phyloP scores from a whole-genome alignment of 108 stramenopile species.

The Aurantiochytrium sp. region DNA sequence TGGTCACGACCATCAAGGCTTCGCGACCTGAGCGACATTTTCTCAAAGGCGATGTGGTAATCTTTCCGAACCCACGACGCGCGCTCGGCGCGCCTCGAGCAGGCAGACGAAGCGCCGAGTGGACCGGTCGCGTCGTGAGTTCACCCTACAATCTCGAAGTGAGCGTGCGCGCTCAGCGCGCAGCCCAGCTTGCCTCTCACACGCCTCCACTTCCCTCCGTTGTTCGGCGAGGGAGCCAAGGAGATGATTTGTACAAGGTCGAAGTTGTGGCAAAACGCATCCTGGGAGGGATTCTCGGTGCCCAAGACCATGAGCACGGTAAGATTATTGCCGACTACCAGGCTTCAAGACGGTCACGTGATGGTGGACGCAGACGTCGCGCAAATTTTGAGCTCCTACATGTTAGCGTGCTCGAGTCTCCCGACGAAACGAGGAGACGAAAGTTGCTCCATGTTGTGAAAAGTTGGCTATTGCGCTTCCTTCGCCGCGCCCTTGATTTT shows the following conservation, averaged over 20 bases:
- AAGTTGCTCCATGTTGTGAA: background rate
- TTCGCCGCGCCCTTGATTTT: background rate
- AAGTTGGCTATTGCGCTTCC: background rate
- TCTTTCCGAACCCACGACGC: background rate
- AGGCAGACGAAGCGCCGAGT: background rate
- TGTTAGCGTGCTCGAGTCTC: background rate
- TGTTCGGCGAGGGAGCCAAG: background rate
- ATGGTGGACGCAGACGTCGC: background rate
- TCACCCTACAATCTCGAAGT: background rate
- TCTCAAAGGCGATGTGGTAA: background rate
- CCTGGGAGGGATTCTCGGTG: background rate
- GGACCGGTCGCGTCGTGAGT: background rate
- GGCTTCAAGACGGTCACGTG: background rate
- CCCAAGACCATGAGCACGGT: background rate
- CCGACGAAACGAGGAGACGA: background rate
- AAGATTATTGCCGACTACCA: background rate
- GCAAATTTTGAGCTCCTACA: background rate
- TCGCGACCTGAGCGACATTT: background rate
- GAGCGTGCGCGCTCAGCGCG: background rate
- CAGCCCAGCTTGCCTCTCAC: background rate
- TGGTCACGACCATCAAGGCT: background rate
- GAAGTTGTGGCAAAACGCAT: background rate
- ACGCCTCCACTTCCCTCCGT: background rate
- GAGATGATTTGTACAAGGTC: background rate
- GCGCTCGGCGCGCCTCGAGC: background rate